Base-by-base conservation (phyloP, 495 filamentous ascomycete species). In the Talaromyces borbonicus region DNA sequence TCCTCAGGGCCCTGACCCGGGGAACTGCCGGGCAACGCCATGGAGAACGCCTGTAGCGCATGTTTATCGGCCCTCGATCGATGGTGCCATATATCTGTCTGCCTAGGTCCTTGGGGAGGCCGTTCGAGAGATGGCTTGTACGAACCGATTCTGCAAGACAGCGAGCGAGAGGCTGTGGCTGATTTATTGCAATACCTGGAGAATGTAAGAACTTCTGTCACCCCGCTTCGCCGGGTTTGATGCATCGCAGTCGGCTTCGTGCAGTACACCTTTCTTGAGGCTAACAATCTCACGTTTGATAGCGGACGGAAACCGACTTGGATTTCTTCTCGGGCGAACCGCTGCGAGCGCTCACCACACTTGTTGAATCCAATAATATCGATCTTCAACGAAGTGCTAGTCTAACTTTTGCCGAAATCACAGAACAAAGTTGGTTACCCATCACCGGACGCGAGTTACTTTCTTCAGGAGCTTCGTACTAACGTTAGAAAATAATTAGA, bases 381-480 rank as follows among this genome's bases (percentile, higher is more conserved):
- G 93, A 99, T 55, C 78, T 99, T 37, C 92, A 99, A 65, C 78
- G 92, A 49, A 97, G 93, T 65, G 92, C 92, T 11, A 95, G 89
- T 63, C 77, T 99, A 65, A 99, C 92, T 1, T 99, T 99, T 70
- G 92, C 92, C 22, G 92, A 99, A 61, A 97, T 99, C 58, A 99
- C 92, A 11, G 92, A 99, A 61, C 71, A 89, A 85, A 93, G 92
- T 97, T 72, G 56, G 79, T 57, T 27, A 24, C n/a, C 18, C 12
- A 38, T 23, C 16, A 18, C 27, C 16, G 11, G 11, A 36, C 32
- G 8, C 43, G 38, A 42, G 22, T 9, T 6, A 22, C 15, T 16
- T 15, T 12, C 49, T 23, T 52, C 23, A 46, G 35, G 33, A 27
- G 27, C 38, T 11, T 20, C 47, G 44, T 43, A 20, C 12, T 50